Percentiles rank a stretch among this genome's conserved stretches.
These are phyloP conservation scores for Neofusicoccum sp. DNA, from an alignment of 2,329 filamentous ascomycete species.

Conservation along the genomic window DNA sequence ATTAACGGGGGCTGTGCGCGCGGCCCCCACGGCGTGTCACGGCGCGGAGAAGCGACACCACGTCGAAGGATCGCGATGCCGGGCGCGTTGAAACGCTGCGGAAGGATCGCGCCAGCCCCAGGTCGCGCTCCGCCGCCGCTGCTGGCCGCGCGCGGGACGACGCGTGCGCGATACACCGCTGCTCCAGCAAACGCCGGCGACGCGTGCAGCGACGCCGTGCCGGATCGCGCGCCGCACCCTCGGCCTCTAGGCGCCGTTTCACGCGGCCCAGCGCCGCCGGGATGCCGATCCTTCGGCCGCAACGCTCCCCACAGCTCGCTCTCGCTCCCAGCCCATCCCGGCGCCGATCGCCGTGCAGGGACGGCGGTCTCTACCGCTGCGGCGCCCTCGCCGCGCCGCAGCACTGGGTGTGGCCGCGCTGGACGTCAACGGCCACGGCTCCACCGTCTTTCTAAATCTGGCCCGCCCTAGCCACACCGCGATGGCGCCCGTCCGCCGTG, in stretches of 20 bases:
- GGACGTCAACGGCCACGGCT: slow-evolving; percentile 16
- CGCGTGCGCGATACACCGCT: neutral
- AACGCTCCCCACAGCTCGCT: slow-evolving; percentile 15
- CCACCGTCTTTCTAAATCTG: slow-evolving; percentile 20
- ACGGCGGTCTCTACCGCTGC: slow-evolving; percentile 18
- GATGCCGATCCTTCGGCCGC: slow-evolving; percentile 13
- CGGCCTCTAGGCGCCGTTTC: slow-evolving; percentile 8
- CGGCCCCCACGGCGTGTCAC: slow-evolving; percentile 10
- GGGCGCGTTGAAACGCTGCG: slow-evolving; percentile 10
- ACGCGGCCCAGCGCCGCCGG: slow-evolving; percentile 2
- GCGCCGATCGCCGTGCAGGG: slow-evolving; percentile 18
- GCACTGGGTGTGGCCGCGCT: neutral
- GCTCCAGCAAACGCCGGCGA: neutral
- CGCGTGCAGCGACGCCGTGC: neutral
- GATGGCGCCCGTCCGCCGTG: neutral
- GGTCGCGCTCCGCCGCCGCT: neutral
- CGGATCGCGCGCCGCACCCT: neutral
- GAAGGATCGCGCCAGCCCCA: slow-evolving; percentile 2
- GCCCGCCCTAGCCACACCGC: slow-evolving; percentile 16
- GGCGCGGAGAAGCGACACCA: slow-evolving; percentile 12
- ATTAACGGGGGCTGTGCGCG: slow-evolving; percentile 1
- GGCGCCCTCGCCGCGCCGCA: slow-evolving; percentile 15
- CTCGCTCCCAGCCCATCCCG: slow-evolving; percentile 10
- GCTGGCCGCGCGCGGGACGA: neutral
- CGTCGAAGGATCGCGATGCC: slow-evolving; percentile 9